Evolutionary conservation across 1,284 basidiomycete genomes (phyloP), one percentile per base, ranked within the genome.

Genomic region (Puccinia polysora): DNA sequence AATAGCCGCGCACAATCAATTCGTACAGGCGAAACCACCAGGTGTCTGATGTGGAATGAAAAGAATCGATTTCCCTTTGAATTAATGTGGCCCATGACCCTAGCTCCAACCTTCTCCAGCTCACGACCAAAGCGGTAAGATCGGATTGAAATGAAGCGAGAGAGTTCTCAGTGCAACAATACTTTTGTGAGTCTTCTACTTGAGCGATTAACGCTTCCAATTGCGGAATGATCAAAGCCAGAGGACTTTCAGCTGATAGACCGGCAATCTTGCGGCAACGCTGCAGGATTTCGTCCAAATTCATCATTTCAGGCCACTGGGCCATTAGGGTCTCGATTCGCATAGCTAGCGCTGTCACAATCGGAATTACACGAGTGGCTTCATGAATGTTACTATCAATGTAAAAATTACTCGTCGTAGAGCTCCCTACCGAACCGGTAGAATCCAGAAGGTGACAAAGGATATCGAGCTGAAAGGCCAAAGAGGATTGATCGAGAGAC

Each of bases 231-330:
- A 95, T 81, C 78, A 88, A 88, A 5, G 95, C 92, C 4, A 97
- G 82, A 0, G 96, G 88, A 75, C 86, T 88, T 56, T 84, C 82
- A 4, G 89, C 81, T 67, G 86, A 83, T 20, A 95, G 82, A 0
- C 82, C 79, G 49, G 92, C 81, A 62, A 95, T 84, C 5, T 83
- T 81, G 43, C 89, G 84, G 77, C 90, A 94, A 28, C 90, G 88
- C 70, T 86, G 85, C 30, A 84, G 82, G 55, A 99, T 84, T 79
- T 97, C 88, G 68, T 89, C 89, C 36, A 97, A 83, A 4, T 97
- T 91, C 88, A 95, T 92, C 79, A 98, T 96, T 75, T 98, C 96
- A 0, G 96, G 95, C 92, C 92, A 97, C 75, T 93, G 88, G 73
- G 82, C 80, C 45, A 89, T 84, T 25, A 97, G 83, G 0, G 64